Conservation (phyloP, 1,139 yeast genomes). For the Geotrichum fermentans region DNA sequence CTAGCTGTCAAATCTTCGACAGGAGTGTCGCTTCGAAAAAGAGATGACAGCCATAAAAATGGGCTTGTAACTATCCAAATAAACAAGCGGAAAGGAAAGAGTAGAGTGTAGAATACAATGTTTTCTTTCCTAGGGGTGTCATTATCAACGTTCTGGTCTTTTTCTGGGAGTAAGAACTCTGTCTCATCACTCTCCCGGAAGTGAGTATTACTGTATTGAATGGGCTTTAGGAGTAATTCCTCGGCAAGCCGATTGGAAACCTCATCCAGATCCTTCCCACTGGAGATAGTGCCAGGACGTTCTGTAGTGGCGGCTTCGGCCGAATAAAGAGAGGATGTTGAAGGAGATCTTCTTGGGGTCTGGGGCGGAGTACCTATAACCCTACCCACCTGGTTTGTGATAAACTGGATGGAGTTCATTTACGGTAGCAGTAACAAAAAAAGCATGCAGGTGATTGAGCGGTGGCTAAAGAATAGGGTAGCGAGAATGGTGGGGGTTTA, state of each 20-base stretch:
- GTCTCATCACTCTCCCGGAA: background rate
- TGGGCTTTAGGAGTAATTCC: background rate
- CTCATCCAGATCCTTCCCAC: background rate
- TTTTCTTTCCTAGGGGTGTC: background rate
- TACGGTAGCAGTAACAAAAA: background rate
- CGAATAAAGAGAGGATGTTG: constrained; percentile 3
- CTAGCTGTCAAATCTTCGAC: background rate
- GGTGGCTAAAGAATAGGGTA: background rate
- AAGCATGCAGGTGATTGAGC: background rate
- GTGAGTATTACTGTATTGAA: background rate
- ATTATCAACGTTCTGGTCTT: background rate
- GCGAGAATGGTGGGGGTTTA: no score
- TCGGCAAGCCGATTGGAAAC: background rate
- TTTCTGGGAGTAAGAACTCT: background rate
- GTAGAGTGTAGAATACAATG: background rate
- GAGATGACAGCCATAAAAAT: background rate
- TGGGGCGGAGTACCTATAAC: constrained; percentile 29
- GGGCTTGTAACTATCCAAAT: background rate
- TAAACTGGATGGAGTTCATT: constrained; percentile 35
- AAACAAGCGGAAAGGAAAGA: background rate
- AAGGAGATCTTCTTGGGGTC: constrained; percentile 15
- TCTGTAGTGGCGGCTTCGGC: background rate
- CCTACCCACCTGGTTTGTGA: constrained; percentile 33
- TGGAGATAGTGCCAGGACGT: no score
- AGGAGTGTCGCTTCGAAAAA: background rate